Percentiles rank a stretch among this genome's conserved stretches.
Conservation (phyloP, 768 basidiomycete genomes). For the Suillus hirtellus region DNA sequence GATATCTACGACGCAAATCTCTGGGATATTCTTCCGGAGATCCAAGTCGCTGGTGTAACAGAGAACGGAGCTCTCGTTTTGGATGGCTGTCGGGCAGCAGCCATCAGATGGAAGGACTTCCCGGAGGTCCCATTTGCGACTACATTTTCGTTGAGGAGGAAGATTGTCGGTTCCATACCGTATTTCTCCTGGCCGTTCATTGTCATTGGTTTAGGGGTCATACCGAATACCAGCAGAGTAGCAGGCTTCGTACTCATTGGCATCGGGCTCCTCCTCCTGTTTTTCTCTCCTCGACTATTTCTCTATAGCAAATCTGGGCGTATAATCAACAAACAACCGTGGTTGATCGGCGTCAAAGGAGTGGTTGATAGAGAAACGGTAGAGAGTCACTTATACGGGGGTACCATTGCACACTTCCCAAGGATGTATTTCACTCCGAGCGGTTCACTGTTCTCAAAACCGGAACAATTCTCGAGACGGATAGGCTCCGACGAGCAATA, state of each 20-base stretch:
- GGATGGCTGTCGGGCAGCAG: slow-evolving; percentile 19
- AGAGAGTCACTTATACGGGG: slow-evolving; percentile 17
- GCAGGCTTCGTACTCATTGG: slow-evolving; percentile 9
- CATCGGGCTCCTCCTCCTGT: slow-evolving; percentile 7
- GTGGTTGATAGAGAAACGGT: not conserved
- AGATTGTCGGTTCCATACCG: slow-evolving; percentile 11
- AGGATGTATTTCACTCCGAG: slow-evolving; percentile 6
- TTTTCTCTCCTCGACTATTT: slow-evolving; percentile 11
- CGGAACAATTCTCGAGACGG: not conserved
- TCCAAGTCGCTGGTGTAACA: slow-evolving; percentile 22
- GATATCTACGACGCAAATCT: slow-evolving; percentile 19
- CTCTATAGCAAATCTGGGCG: slow-evolving; percentile 19
- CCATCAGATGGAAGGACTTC: slow-evolving; percentile 24
- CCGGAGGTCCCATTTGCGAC: slow-evolving; percentile 15
- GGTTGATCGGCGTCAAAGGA: slow-evolving; percentile 23
- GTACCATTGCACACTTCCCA: slow-evolving; percentile 7
- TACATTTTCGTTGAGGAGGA: slow-evolving; percentile 10
- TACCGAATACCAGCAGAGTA: not conserved
- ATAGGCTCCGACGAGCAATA: slow-evolving; percentile 13
- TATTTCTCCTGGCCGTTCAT: slow-evolving; percentile 13
- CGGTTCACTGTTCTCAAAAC: slow-evolving; percentile 16
- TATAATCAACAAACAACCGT: slow-evolving; percentile 16
- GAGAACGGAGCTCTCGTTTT: slow-evolving; percentile 19
- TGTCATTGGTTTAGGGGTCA: not conserved
- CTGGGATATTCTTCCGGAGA: slow-evolving; percentile 21